Evolutionary conservation across 1,284 basidiomycete species (phyloP).

Genomic region (Ustilago nuda): DNA sequence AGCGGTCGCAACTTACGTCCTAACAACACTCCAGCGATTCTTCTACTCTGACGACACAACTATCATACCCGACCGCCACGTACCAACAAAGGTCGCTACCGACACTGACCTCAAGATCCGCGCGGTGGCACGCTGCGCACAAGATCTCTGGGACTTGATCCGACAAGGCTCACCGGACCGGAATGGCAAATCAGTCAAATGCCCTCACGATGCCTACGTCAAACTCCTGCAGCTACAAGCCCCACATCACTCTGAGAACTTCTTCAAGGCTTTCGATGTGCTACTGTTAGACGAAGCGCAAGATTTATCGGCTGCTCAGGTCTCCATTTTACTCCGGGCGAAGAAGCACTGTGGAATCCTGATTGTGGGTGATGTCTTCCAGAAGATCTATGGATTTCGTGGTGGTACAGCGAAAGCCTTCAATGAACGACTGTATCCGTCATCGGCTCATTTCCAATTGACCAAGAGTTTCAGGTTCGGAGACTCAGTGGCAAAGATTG

Average conservation of each 20-base stretch:
- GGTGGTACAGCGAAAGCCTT: constrained; percentile 62
- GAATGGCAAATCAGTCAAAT: constrained; percentile 45
- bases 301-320: constrained; percentile 63
- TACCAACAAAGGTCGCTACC: constrained; percentile 49
- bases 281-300: constrained; percentile 64
- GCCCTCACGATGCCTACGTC: constrained; percentile 65
- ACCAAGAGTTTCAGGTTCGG: constrained; percentile 66
- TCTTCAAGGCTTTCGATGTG: constrained; percentile 56
- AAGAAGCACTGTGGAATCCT: constrained; percentile 59
- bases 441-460: constrained; percentile 53
- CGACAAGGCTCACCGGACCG: constrained; percentile 36
- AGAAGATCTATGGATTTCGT: constrained; percentile 67
- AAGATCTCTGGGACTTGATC: constrained; percentile 58
- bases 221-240: constrained; percentile 61
- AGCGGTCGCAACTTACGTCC: constrained; percentile 61
- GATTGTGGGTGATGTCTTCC: constrained; percentile 63
- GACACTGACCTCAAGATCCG: constrained; percentile 53
- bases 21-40: constrained; percentile 58
- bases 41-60: constrained; percentile 57
- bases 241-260: constrained; percentile 40
- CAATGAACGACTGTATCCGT: constrained; percentile 57
- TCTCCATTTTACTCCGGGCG: constrained; percentile 55
- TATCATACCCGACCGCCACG: constrained; percentile 48
- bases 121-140: constrained; percentile 44
- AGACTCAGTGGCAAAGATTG: constrained; percentile 52